Evolutionary conservation across 331 rosid genomes (phyloP).

Genomic region (Saraca asoca): DNA sequence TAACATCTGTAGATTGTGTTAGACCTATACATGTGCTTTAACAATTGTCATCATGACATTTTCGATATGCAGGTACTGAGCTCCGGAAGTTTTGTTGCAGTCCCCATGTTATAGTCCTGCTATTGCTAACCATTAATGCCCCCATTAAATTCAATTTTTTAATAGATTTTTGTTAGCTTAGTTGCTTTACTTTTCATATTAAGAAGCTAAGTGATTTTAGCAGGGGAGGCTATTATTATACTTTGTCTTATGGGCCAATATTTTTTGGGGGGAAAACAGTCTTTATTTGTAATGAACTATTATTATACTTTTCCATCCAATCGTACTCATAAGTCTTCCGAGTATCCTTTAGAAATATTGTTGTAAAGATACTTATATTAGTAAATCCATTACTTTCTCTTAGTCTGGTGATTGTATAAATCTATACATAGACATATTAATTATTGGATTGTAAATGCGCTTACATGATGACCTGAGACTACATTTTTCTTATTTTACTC

Average conservation of each 20-base stretch:
- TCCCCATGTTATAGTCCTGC: slow-evolving; percentile 74
- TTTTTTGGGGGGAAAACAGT: background rate
- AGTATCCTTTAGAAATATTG: background rate
- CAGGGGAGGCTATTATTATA: slow-evolving; percentile 5
- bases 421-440: background rate
- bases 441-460: background rate
- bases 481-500: slow-evolving; percentile 29
- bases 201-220: slow-evolving; percentile 6
- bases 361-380: too few species aligned
- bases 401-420: background rate
- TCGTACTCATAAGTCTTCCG: background rate
- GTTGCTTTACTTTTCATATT: slow-evolving; percentile 13
- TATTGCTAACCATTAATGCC: slow-evolving; percentile 56
- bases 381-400: slow-evolving; percentile 21
- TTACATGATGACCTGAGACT: background rate
- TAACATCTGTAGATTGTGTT: slow-evolving; percentile 7
- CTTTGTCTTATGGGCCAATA: background rate
- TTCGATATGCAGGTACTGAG: slow-evolving; percentile 67
- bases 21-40: background rate
- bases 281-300: background rate
- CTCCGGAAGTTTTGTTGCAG: slow-evolving; percentile 86
- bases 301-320: background rate
- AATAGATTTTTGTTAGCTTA: slow-evolving; percentile 2
- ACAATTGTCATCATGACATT: slow-evolving; percentile 10
- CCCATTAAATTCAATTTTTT: slow-evolving; percentile 10